Evolutionary conservation across 2,329 filamentous ascomycete species (phyloP).

Genomic region (Penicillium italicum): DNA sequence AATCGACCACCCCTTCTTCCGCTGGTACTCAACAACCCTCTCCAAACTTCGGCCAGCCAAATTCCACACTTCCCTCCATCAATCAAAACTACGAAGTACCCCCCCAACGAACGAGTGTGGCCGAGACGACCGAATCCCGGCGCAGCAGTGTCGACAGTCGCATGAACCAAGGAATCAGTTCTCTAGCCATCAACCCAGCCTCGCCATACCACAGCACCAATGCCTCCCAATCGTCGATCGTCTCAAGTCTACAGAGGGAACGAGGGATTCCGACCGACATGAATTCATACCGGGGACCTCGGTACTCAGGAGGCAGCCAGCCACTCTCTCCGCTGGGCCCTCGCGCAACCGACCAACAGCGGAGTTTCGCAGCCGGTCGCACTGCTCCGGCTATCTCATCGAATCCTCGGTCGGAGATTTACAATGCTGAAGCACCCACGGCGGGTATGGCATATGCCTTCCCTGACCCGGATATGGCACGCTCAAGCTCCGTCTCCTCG

Average conservation of each 20-base stretch:
- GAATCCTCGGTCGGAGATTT: conserved; percentile 49
- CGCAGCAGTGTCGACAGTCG: conserved; percentile 50
- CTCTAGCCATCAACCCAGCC: conserved; percentile 45
- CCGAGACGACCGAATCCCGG: conserved; percentile 45
- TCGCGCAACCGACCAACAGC: conserved; percentile 37
- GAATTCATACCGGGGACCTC: conserved; percentile 40
- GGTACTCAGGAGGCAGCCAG: conserved; percentile 38
- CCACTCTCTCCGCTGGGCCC: conserved; percentile 43
- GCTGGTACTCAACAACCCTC: conserved; percentile 38
- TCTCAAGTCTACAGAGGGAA: conserved; percentile 43
- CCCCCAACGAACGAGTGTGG: conserved; percentile 43
- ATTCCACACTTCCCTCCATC: conserved; percentile 53
- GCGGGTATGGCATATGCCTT: conserved; percentile 51
- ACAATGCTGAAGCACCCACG: conserved; percentile 49
- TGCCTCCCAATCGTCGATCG: conserved; percentile 46
- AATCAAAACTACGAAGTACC: conserved; percentile 56
- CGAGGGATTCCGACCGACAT: conserved; percentile 42
- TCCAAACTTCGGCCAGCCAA: conserved; percentile 40
- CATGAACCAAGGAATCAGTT: conserved; percentile 49
- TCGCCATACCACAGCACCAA: conserved; percentile 49
- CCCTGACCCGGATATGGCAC: conserved; percentile 46
- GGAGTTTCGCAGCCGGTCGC: conserved; percentile 43
- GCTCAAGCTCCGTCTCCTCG: conserved; percentile 38
- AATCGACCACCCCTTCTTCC: conserved; percentile 38
- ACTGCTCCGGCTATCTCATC: conserved; percentile 49